Percentiles rank a stretch among this genome's conserved stretches.
These are phyloP conservation scores for Nitzschia inconspicua DNA, from an alignment of 108 stramenopile genomes.

Conservation along the genomic window DNA sequence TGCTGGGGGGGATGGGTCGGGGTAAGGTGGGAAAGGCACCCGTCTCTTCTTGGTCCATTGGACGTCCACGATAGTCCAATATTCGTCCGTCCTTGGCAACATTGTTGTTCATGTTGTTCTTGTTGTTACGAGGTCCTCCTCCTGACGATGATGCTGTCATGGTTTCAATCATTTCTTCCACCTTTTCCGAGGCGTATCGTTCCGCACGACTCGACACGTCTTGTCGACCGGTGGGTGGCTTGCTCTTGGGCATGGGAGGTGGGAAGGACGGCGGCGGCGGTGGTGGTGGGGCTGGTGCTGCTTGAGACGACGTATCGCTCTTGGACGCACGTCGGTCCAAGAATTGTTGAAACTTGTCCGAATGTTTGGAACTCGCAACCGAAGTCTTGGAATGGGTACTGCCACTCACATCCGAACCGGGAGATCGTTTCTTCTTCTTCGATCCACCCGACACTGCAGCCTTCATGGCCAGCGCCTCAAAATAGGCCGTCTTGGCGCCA, in stretches of 20 bases:
- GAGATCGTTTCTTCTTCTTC: slow-evolving; percentile 23
- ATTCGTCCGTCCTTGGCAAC: not conserved
- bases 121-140: not conserved
- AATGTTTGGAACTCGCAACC: not conserved
- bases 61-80: not conserved
- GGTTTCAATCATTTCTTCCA: slow-evolving; percentile 70
- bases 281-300: slow-evolving; percentile 21
- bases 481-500: slow-evolving; percentile 66
- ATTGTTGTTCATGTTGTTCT: not conserved
- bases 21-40: slow-evolving; percentile 27
- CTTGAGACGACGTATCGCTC: slow-evolving; percentile 1
- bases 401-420: not conserved
- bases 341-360: slow-evolving; percentile 7
- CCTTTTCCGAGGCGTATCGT: slow-evolving; percentile 53
- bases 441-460: slow-evolving; percentile 48
- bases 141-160: slow-evolving; percentile 14
- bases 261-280: slow-evolving; percentile 1
- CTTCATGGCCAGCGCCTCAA: slow-evolving; percentile 68
- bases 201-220: slow-evolving; percentile 51
- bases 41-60: slow-evolving; percentile 16
- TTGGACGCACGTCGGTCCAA: slow-evolving; percentile 7
- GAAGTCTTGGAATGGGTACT: not conserved
- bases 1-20: not conserved
- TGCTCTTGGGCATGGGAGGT: slow-evolving; percentile 8
- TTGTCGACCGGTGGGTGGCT: slow-evolving; percentile 7